phyloP scores from a whole-genome alignment of 345 rosid species.

The Bruguiera sexangula region DNA sequence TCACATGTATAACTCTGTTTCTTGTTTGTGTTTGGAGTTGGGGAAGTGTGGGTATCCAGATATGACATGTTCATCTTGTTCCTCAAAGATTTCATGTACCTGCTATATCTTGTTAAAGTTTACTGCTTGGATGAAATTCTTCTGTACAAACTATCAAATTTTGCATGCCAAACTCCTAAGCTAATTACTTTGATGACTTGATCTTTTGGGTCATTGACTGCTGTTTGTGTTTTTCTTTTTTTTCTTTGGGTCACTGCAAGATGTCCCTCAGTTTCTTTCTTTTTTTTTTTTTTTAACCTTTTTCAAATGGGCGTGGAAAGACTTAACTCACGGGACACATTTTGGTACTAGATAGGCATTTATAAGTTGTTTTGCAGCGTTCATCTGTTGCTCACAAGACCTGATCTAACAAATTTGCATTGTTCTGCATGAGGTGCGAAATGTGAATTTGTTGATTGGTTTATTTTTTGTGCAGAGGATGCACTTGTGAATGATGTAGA shows the following conservation, averaged over 20 bases:
- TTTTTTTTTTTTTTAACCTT: neutral
- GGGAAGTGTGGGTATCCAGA: neutral
- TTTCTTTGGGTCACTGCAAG: too few species aligned
- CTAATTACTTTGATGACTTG: neutral
- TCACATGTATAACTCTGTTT: neutral
- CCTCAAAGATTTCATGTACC: too few species aligned
- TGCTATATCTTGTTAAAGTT: too few species aligned
- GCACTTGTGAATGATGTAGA: conserved; percentile 38
- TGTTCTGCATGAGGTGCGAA: too few species aligned
- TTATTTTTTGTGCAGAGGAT: conserved; percentile 4
- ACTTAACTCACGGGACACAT: too few species aligned
- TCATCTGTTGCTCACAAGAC: too few species aligned
- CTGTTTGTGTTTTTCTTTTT: too few species aligned
- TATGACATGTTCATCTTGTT: neutral
- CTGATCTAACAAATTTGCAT: neutral
- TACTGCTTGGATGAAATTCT: neutral
- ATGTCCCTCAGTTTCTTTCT: neutral
- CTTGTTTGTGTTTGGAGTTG: neutral
- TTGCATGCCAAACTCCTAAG: neutral
- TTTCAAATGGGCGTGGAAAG: too few species aligned
- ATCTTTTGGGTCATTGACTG: neutral
- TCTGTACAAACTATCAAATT: neutral
- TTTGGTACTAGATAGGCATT: too few species aligned
- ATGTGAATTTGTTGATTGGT: neutral
- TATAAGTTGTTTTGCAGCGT: too few species aligned